Conservation (phyloP, 2,329 filamentous ascomycete genomes). For the Fusarium coffeatum region DNA sequence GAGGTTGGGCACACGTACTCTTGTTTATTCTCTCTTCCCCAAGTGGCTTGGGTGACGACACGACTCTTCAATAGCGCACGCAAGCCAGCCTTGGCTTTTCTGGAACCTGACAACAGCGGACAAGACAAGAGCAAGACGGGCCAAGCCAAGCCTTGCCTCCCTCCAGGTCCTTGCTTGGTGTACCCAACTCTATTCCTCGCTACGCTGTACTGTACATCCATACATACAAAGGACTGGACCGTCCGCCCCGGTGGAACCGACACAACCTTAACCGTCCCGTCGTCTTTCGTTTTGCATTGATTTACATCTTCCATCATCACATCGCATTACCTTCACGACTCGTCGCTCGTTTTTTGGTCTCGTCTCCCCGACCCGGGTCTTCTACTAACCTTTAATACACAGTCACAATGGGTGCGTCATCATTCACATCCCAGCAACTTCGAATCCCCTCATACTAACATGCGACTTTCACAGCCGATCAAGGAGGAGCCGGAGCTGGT, state of each 20-base stretch:
- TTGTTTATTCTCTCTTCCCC: slow-evolving; percentile 18
- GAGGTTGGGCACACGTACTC: slow-evolving; percentile 29
- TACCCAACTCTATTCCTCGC: slow-evolving; percentile 6
- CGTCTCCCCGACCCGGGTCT: neutral
- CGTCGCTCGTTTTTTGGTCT: slow-evolving; percentile 23
- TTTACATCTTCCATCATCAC: neutral
- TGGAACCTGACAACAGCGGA: slow-evolving; percentile 1
- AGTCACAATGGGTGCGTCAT: slow-evolving; percentile 54
- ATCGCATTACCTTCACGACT: neutral
- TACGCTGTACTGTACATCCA: neutral
- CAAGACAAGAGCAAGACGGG: slow-evolving; percentile 3
- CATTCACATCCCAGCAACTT: neutral
- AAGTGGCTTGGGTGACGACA: slow-evolving; percentile 41
- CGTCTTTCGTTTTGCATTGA: slow-evolving; percentile 20
- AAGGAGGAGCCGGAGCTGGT: slow-evolving; percentile 13
- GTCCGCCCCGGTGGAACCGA: slow-evolving; percentile 28
- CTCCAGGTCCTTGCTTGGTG: slow-evolving; percentile 1
- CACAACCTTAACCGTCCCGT: slow-evolving; percentile 18
- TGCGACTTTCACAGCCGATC: slow-evolving; percentile 15
- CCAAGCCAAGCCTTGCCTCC: slow-evolving; percentile 12
- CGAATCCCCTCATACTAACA: slow-evolving; percentile 35
- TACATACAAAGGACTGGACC: slow-evolving; percentile 23
- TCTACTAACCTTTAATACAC: neutral
- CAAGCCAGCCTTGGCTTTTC: slow-evolving; percentile 39
- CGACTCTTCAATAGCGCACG: slow-evolving; percentile 40